These are phyloP conservation scores for Calonectria pseudoreteaudii DNA, from an alignment of 2,329 filamentous ascomycete genomes.

Conservation along the genomic window DNA sequence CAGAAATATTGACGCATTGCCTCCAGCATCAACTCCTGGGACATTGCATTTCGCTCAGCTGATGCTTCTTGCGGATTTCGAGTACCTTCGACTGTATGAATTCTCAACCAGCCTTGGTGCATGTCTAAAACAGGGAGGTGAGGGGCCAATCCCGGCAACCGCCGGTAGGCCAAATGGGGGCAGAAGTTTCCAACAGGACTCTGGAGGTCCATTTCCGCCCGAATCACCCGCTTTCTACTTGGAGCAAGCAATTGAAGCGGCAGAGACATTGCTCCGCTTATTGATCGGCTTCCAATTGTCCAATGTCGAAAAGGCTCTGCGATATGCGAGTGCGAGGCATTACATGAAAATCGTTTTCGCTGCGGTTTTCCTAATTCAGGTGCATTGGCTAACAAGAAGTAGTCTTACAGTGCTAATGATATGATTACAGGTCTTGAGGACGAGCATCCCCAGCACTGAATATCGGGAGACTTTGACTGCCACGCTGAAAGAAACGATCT, in stretches of 20 bases:
- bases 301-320: background rate
- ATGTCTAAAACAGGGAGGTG: background rate
- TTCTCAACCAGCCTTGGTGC: conserved; percentile 15
- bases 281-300: conserved; percentile 9
- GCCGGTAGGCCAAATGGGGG: background rate
- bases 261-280: conserved; percentile 2
- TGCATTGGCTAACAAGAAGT: background rate
- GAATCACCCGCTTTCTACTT: conserved; percentile 13
- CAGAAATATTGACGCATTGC: background rate
- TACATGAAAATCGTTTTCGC: conserved; percentile 26
- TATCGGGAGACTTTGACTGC: conserved; percentile 1
- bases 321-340: conserved; percentile 14
- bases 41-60: conserved; percentile 2
- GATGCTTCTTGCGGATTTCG: conserved; percentile 14
- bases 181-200: background rate
- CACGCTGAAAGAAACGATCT: conserved; percentile 14
- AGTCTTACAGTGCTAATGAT: background rate
- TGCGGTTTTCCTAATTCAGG: conserved; percentile 20
- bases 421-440: background rate
- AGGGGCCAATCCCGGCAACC: background rate
- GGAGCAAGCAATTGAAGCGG: conserved; percentile 18
- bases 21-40: background rate
- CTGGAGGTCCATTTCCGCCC: background rate
- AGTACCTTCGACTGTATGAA: conserved; percentile 23
- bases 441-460: conserved; percentile 1